Evolutionary conservation across 2,329 filamentous ascomycete genomes (phyloP), one percentile per base, ranked within the genome.

Genomic region (Trichophyton benhamiae): DNA sequence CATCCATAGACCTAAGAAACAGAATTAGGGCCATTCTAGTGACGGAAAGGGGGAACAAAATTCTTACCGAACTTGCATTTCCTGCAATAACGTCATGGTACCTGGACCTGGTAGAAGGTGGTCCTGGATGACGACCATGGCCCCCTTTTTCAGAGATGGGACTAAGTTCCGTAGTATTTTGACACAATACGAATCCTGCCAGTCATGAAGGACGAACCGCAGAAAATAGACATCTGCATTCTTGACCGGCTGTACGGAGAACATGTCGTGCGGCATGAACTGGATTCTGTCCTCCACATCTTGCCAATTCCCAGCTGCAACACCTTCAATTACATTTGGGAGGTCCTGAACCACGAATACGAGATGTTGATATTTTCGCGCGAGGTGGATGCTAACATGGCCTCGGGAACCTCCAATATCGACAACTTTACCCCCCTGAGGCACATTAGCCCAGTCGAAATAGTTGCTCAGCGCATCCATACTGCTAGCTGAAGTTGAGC

Each of bases 241-340:
- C 27, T 30, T 30, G 27, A 30, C 27, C 6, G 27, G 27, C 27
- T 30, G 27, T 30, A 7, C 6, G 6, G 27, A 30, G 27, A 30
- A 30, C 27, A 46, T 46, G 9, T 46, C 70, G 64, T 82, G 67
- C 64, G 82, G 80, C 77, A 82, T 80, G 38, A 75, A 73, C 36
- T 72, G 67, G 42, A 46, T 17, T 46, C n/a, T 46, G 8, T 20
- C n/a, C 42, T 46, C 17, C 15, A 46, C 42, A n/a, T 46, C 42
- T 17, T 17, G 15, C n/a, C 7, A 17, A 8, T 8, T 15, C 42
- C 42, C 7, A 8, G 3, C n/a, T 9, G 42, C 42, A 20, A n/a
- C 42, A 46, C 42, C 42, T 17, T 46, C n/a, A 20, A 17, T 17
- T 7, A 46, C n/a, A 46, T 17, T 8, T 20, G 3, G 42, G 17